Evolutionary conservation across 2,329 filamentous ascomycete species (phyloP).

Genomic region (Fonsecaea erecta): DNA sequence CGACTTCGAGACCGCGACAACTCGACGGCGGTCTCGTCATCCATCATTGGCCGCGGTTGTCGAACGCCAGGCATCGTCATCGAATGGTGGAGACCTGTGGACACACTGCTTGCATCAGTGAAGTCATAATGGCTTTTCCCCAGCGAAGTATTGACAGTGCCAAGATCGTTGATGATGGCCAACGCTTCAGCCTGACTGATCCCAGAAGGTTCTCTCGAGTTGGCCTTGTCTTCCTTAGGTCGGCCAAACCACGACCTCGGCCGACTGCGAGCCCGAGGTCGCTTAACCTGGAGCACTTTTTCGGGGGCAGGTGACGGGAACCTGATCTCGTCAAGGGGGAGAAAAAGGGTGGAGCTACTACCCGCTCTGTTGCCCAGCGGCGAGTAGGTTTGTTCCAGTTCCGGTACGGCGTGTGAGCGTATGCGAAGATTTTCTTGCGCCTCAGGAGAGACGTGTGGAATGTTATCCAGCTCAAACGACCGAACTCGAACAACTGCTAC

Average conservation of each 20-base stretch:
- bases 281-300: slow-evolving; percentile 3
- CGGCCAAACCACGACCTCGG: slow-evolving; percentile 33
- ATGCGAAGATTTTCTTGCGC: slow-evolving; percentile 34
- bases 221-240: slow-evolving; percentile 25
- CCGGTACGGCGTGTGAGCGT: slow-evolving; percentile 34
- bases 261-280: slow-evolving; percentile 29
- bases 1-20: slow-evolving; percentile 29
- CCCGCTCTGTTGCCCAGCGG: slow-evolving; percentile 21
- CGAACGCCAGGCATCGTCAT: slow-evolving; percentile 8
- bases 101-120: slow-evolving; percentile 17
- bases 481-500: slow-evolving; percentile 29
- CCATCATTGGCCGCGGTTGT: slow-evolving; percentile 33
- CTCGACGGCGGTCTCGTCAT: slow-evolving; percentile 33
- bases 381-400: slow-evolving; percentile 35
- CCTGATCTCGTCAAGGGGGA: slow-evolving; percentile 25
- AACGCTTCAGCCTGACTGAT: slow-evolving; percentile 24
- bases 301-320: slow-evolving; percentile 36
- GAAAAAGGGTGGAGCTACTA: slow-evolving; percentile 29
- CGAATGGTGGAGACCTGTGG: slow-evolving; percentile 8
- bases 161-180: slow-evolving; percentile 32
- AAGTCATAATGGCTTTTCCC: slow-evolving; percentile 34
- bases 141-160: slow-evolving; percentile 28
- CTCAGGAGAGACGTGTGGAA: slow-evolving; percentile 31
- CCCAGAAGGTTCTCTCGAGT: slow-evolving; percentile 17
- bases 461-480: slow-evolving; percentile 26